A percentile compares a stretch with the other conserved stretches of the same genome.
phyloP scores from a whole-genome alignment of 768 basidiomycete species.

The Tulasnella sp. region DNA sequence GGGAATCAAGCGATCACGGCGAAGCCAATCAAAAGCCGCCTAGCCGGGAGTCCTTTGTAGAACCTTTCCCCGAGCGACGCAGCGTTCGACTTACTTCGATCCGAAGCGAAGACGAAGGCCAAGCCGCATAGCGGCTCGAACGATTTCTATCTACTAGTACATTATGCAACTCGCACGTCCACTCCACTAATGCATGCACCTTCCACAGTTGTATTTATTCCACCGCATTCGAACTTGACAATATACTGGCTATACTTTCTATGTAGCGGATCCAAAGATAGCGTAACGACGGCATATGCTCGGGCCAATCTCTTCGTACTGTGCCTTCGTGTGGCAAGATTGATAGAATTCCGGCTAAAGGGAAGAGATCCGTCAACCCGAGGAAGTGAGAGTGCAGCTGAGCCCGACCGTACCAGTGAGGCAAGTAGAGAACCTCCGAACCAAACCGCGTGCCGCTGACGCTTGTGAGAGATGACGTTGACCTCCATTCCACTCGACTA shows the following conservation, averaged over 20 bases:
- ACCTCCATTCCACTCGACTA: conserved; percentile 96
- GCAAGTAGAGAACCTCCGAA: conserved; percentile 93
- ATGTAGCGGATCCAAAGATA: conserved; percentile 53
- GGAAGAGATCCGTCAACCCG: neutral
- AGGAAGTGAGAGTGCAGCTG: neutral
- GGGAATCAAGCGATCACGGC: neutral
- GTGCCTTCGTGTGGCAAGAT: conserved; percentile 86
- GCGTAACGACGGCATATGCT: conserved; percentile 88
- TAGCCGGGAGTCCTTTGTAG: conserved; percentile 1
- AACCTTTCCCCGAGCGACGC: neutral
- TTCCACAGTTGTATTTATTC: neutral
- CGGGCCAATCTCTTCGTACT: conserved; percentile 88
- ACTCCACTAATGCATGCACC: neutral
- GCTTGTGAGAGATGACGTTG: conserved; percentile 96
- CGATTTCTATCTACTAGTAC: neutral
- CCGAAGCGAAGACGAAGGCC: neutral
- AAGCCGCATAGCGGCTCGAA: neutral
- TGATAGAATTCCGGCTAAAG: conserved; percentile 86
- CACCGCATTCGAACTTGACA: neutral
- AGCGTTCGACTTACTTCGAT: conserved; percentile 3
- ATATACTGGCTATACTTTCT: neutral
- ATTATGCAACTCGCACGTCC: neutral
- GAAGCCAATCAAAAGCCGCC: neutral
- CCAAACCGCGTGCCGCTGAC: conserved; percentile 97
- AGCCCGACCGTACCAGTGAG: conserved; percentile 46